Evolutionary conservation across 1,139 yeast species (phyloP).

Genomic region (Yamadazyma kanchanaburiensis): DNA sequence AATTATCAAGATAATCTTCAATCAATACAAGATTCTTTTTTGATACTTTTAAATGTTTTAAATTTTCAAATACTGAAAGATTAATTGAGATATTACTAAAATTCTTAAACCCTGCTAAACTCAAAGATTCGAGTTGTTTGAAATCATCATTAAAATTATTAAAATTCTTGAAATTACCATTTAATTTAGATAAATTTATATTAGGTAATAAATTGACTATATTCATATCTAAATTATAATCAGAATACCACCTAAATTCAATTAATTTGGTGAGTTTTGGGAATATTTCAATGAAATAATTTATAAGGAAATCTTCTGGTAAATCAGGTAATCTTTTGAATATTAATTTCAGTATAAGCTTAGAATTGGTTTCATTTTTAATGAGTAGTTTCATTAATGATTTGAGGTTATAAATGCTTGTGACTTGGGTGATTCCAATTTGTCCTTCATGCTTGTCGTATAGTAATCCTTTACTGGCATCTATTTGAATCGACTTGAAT

Average conservation of each 20-base stretch:
- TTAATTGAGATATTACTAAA: slow-evolving; percentile 12
- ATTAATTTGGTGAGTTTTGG: slow-evolving; percentile 18
- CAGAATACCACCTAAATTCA: slow-evolving; percentile 22
- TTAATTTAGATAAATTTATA: slow-evolving; percentile 12
- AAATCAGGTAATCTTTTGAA: slow-evolving; percentile 24
- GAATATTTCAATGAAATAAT: slow-evolving; percentile 14
- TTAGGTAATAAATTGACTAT: slow-evolving; percentile 14
- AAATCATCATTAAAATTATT: slow-evolving; percentile 10
- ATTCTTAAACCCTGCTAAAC: slow-evolving; percentile 18
- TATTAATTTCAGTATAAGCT: slow-evolving; percentile 14
- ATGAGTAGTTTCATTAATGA: slow-evolving; percentile 17
- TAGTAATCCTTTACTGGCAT: slow-evolving; percentile 13
- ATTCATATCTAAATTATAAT: slow-evolving; percentile 13
- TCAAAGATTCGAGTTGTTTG: slow-evolving; percentile 13
- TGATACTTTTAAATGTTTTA: slow-evolving; percentile 16
- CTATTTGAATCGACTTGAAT: slow-evolving; percentile 19
- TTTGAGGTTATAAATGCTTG: slow-evolving; percentile 19
- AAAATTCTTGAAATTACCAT: slow-evolving; percentile 19
- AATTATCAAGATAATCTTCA: slow-evolving; percentile 13
- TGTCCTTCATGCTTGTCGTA: slow-evolving; percentile 1
- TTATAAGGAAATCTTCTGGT: slow-evolving; percentile 21
- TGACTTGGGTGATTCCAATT: slow-evolving; percentile 6
- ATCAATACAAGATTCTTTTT: slow-evolving; percentile 12
- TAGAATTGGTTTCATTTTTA: slow-evolving; percentile 12
- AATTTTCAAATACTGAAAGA: slow-evolving; percentile 13